Conservation (phyloP, 169 alveolate genomes). For the Cryptosporidium xiaoi region DNA sequence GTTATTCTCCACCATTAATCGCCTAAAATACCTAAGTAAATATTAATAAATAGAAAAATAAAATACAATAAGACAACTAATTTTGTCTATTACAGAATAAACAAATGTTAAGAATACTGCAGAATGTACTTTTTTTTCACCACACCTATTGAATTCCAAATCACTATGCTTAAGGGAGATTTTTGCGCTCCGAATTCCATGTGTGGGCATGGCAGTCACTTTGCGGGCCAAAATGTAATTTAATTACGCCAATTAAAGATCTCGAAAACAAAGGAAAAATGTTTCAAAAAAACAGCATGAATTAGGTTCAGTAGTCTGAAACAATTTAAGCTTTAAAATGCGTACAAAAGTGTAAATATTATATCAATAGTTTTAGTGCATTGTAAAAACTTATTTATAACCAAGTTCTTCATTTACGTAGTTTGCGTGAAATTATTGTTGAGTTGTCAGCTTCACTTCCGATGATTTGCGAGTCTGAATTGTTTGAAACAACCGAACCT, state of each 20-base stretch:
- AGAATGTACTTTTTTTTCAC: slow-evolving; percentile 7
- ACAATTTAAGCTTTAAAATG: not conserved
- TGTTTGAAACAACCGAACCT: slow-evolving; percentile 40
- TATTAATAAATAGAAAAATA: not conserved
- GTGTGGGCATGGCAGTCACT: slow-evolving; percentile 73
- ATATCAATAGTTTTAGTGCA: not conserved
- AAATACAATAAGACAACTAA: not conserved
- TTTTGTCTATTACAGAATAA: not conserved
- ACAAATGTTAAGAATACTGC: not conserved
- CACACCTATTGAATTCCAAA: slow-evolving; percentile 52
- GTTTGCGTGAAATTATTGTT: slow-evolving; percentile 17
- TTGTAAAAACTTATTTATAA: slow-evolving; percentile 4
- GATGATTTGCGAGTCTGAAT: slow-evolving; percentile 7
- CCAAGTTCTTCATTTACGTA: not conserved
- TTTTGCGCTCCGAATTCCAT: slow-evolving; percentile 56
- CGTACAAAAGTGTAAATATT: not conserved
- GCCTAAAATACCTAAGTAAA: not conserved
- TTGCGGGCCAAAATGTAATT: slow-evolving; percentile 46
- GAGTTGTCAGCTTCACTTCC: slow-evolving; percentile 46
- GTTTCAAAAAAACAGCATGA: not conserved
- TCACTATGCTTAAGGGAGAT: slow-evolving; percentile 17
- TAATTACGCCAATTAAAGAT: slow-evolving; percentile 42
- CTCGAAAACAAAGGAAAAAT: slow-evolving; percentile 30
- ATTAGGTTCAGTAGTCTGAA: not conserved
- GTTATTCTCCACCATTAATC: slow-evolving; percentile 32